Conservation (phyloP, 2,329 filamentous ascomycete genomes). For the Chaetomium strumarium region DNA sequence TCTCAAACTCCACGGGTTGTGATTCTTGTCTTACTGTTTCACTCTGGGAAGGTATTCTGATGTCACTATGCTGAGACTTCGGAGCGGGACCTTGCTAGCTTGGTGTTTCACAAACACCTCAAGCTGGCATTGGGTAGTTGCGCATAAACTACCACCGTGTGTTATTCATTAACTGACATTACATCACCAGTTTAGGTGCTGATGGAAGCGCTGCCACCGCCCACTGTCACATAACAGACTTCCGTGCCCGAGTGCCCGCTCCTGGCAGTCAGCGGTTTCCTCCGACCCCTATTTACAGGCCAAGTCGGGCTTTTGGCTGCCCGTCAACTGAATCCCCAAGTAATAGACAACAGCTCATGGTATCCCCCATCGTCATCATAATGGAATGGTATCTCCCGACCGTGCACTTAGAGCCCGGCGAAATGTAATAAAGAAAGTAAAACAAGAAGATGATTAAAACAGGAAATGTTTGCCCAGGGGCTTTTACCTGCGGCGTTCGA, state of each 20-base stretch:
- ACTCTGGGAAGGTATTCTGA: too few species aligned
- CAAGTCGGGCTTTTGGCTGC: neutral
- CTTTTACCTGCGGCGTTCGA: neutral
- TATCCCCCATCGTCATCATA: conserved; percentile 8
- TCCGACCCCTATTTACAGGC: too few species aligned
- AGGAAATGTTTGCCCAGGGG: neutral
- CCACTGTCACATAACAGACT: neutral
- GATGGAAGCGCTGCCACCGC: neutral
- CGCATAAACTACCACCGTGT: neutral
- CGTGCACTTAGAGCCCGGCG: neutral
- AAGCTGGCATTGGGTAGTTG: neutral
- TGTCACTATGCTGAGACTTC: neutral
- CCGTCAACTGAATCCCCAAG: neutral
- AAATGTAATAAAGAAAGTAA: neutral
- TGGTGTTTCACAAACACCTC: neutral
- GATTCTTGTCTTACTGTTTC: too few species aligned
- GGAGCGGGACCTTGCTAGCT: neutral
- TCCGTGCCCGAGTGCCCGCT: neutral
- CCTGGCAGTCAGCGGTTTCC: neutral
- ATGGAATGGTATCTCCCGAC: conserved; percentile 14
- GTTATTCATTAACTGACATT: neutral
- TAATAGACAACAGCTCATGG: conserved; percentile 5
- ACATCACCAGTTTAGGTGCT: neutral
- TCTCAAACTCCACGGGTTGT: too few species aligned
- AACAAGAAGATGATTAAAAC: neutral